A percentile compares a stretch with the other conserved stretches of the same genome.
Conservation (phyloP, 805 yeast genomes). For the Priceomyces melissophilus region DNA sequence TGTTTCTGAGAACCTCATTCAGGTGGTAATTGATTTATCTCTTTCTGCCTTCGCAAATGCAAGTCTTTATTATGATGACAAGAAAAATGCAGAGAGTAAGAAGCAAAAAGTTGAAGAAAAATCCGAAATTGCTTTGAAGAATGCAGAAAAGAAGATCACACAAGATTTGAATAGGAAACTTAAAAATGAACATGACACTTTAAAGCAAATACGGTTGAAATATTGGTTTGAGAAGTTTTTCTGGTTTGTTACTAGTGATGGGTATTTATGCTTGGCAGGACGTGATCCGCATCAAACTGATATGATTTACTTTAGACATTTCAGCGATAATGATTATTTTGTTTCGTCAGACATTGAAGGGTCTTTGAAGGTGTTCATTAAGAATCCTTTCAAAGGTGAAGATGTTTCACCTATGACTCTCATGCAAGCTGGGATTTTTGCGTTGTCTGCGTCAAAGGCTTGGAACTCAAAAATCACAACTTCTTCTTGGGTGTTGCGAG, state of each 20-base stretch:
- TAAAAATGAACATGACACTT: slow-evolving; percentile 46
- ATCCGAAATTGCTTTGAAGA: slow-evolving; percentile 72
- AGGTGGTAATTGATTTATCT: slow-evolving; percentile 63
- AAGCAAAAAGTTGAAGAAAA: slow-evolving; percentile 77
- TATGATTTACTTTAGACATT: slow-evolving; percentile 72
- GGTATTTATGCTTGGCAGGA: slow-evolving; percentile 82
- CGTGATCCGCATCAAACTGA: slow-evolving; percentile 78
- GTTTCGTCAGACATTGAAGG: slow-evolving; percentile 75
- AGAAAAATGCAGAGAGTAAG: slow-evolving; percentile 71
- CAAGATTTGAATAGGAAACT: slow-evolving; percentile 65
- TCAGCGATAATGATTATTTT: slow-evolving; percentile 66
- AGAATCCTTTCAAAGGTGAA: slow-evolving; percentile 70
- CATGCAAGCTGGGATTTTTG: slow-evolving; percentile 83
- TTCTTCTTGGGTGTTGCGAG: slow-evolving; percentile 83
- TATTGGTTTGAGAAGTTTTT: slow-evolving; percentile 91
- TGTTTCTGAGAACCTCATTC: slow-evolving; percentile 22
- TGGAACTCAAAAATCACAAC: slow-evolving; percentile 85
- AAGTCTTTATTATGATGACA: slow-evolving; percentile 70
- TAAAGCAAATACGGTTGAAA: slow-evolving; percentile 64
- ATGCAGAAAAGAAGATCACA: slow-evolving; percentile 74
- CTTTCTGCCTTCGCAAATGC: slow-evolving; percentile 89
- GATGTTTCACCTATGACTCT: slow-evolving; percentile 82
- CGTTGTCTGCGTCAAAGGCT: slow-evolving; percentile 78
- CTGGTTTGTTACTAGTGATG: slow-evolving; percentile 93
- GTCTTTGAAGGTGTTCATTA: slow-evolving; percentile 71